A percentile compares a stretch with the other conserved stretches of the same genome.
phyloP scores from a whole-genome alignment of 495 filamentous ascomycete species.

The Neurospora pannonica region DNA sequence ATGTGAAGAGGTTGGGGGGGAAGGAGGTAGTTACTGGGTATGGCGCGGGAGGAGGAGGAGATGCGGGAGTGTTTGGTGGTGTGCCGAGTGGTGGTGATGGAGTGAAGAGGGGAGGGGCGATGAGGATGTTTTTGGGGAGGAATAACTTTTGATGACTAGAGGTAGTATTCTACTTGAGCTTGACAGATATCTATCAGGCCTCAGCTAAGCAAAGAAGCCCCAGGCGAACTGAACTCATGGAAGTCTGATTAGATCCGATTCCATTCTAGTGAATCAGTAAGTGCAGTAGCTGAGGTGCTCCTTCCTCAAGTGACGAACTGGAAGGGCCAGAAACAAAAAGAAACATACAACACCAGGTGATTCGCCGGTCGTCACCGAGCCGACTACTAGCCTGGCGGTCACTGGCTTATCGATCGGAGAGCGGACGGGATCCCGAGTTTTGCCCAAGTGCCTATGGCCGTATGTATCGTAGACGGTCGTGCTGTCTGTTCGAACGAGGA shows the following conservation, averaged over 20 bases:
- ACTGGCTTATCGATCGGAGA: conserved; percentile 37
- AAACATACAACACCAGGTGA: neutral
- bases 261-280: no score
- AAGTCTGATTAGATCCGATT: neutral
- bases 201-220: neutral
- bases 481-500: neutral
- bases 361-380: neutral
- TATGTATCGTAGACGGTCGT: neutral
- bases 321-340: neutral
- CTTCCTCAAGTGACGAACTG: neutral
- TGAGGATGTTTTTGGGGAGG: conserved; percentile 12
- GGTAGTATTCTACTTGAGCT: neutral
- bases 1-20: conserved; percentile 18
- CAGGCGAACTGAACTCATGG: neutral
- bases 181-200: neutral
- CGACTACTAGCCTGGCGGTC: neutral
- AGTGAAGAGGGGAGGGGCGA: neutral
- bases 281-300: neutral
- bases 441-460: conserved; percentile 10
- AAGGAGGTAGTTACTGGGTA: neutral
- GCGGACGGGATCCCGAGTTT: conserved; percentile 43
- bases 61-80: neutral
- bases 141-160: neutral
- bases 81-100: neutral
- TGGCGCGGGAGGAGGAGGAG: neutral